Base-by-base conservation (phyloP, 768 basidiomycete species). In the Phylloporus sp. region DNA sequence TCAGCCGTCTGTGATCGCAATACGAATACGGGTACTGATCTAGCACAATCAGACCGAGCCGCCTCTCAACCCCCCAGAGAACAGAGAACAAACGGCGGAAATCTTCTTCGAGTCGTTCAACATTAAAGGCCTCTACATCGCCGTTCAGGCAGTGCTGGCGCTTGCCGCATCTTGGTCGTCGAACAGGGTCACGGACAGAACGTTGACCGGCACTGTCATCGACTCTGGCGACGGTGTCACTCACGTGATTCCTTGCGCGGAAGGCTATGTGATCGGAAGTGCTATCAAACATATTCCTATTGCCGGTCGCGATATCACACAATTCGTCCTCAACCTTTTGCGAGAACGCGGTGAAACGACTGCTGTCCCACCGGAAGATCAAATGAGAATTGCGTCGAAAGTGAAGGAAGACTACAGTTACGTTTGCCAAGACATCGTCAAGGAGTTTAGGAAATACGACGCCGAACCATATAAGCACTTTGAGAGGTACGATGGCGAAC, bases 71-170 rank as follows among this genome's bases (percentile, higher is more conserved):
- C 81, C 95, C 0, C 96, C 96, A 2, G 96, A 99, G 73, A 99
- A 98, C 73, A 79, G 96, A 59, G 96, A 99, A 69, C 95, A 95
- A 67, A 98, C 95, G 0, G 96, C 96, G 17, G 95, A 98, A 65
- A 98, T 98, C 72, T 97, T 99, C 79, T 99, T 98, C 68, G 96
- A 99, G 71, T 95, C 92, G 0, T 99, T 99, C 82, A 98, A 98
- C 70, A 94, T 97, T 72, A 89, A 93, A 64, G 95, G 95, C 18
- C 78, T 97, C 35, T 98, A 98, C 69, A 98, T 99, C 59, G 96
- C 94, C 42, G 96, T 99, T 0, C 96, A 98, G 66, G 96, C 96
- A 28, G 96, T 99, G 6, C 84, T 99, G 9, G 96, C 96, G 0
- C 87, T 99, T 52, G 96, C 96, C 5, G 95, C 95, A 1, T 94